Conservation (phyloP, 192 early-diverging fungal species). For the Coemansia sp. region DNA sequence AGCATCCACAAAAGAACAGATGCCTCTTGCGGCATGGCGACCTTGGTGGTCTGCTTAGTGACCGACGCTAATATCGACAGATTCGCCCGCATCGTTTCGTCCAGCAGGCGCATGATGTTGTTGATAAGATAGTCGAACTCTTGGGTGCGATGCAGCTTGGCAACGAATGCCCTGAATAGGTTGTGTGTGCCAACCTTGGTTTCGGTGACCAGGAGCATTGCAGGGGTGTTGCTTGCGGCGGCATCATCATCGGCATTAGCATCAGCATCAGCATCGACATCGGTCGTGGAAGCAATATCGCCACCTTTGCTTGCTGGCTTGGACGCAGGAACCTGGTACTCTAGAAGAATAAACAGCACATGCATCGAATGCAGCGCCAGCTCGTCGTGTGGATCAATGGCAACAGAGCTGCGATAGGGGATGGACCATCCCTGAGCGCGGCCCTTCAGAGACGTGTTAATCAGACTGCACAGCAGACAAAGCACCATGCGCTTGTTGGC, state of each 20-base stretch:
- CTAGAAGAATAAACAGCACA: conserved; percentile 59
- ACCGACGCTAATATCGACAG: conserved; percentile 46
- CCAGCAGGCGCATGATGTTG: conserved; percentile 79
- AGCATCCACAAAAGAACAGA: conserved; percentile 86
- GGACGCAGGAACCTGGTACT: conserved; percentile 59
- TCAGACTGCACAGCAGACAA: conserved; percentile 78
- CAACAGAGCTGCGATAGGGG: conserved; percentile 84
- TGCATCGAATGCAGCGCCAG: conserved; percentile 74
- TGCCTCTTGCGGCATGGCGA: conserved; percentile 60
- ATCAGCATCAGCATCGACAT: conserved; percentile 12
- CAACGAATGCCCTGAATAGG: conserved; percentile 74
- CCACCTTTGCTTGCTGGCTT: background rate
- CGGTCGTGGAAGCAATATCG: background rate
- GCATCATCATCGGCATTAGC: conserved; percentile 11
- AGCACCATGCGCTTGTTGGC: conserved; percentile 64
- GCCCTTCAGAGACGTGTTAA: conserved; percentile 82
- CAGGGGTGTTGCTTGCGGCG: conserved; percentile 27
- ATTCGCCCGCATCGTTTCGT: conserved; percentile 67
- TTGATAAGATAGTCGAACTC: conserved; percentile 81
- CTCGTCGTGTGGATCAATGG: conserved; percentile 70
- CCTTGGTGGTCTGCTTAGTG: conserved; percentile 32
- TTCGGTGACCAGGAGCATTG: conserved; percentile 37
- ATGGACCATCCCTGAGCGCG: conserved; percentile 84
- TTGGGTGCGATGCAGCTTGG: conserved; percentile 77
- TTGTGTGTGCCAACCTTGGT: conserved; percentile 58